Evolutionary conservation across 2,329 filamentous ascomycete species (phyloP), one percentile per base, ranked within the genome.

Genomic region (Colletotrichum cordylinicola): DNA sequence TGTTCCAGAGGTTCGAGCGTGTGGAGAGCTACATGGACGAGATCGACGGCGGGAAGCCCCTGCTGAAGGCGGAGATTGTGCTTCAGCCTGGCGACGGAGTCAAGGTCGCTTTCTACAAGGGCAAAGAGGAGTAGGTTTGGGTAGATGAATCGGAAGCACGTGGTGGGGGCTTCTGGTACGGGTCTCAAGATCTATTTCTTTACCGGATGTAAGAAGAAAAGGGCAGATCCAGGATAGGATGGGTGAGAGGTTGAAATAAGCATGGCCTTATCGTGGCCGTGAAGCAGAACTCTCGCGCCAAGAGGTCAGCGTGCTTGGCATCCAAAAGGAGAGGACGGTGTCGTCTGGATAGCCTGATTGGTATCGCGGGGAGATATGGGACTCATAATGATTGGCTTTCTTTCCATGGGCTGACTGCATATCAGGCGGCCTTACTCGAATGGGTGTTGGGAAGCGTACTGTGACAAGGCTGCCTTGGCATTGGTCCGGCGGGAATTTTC

Each of bases 1-100:
- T 96, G 78, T 91, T 96, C 81, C 95, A 96, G 86, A 88, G 89
- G 29, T 97, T 94, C 81, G 91, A 92, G 70, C 84, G 88, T 13
- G 86, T 95, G 9, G 90, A 92, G 80, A 90, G 86, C 80, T 85
- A 88, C 79, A 92, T 92, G 91, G 78, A 82, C 9, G 82, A 84
- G n/a, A 79, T 91, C 48, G 90, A 92, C 79, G 87, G 87, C 16
- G 91, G 90, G 1, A 82, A 85, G 2, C 90, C 91, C 8, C 82
- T 82, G 67, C 84, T 93, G 76, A 91, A 89, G 86, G 83, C 90
- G 1, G 90, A 93, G 80, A 91, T 93, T 79, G 90, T 92, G 48
- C 79, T 93, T 78, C 88, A 88, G 79, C 92, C 92, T 0, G 89
- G 86, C 0, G 85, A 92, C 62, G 92, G 91, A 3, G 91, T 93